Evolutionary conservation across 495 filamentous ascomycete species (phyloP), one percentile per base, ranked within the genome.

Genomic region (Hypoxylon cercidicola): DNA sequence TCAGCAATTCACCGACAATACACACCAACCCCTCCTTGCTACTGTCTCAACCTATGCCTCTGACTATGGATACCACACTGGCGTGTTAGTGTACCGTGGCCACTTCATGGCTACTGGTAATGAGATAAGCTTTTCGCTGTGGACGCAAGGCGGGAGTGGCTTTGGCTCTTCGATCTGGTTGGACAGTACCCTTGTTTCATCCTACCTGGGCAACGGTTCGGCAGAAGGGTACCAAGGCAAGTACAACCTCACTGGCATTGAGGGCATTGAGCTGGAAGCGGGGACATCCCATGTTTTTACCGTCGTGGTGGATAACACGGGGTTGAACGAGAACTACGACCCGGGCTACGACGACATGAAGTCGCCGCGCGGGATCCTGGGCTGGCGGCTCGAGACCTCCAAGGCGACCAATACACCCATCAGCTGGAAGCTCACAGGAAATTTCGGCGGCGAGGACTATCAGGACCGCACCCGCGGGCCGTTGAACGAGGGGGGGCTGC

Each of bases 51-150:
- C 93, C 0, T 91, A 89, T 67, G 79, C 81, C 0, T 85, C 82
- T 35, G 91, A 94, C 74, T 93, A 95, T 67, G 89, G 90, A 25
- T 94, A 85, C 77, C 79, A 91, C 70, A 84, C 85, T 0, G 91
- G 90, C 35, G 81, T 80, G 11, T 76, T 92, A 0, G 60, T 93
- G 37, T 93, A 85, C 76, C 82, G 91, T 2, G 91, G 90, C 20
- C 84, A 88, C 65, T 95, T 95, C 70, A 79, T 75, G 9, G 86
- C 90, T 12, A 87, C 75, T 0, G 89, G 90, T 4, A 69, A 80
- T 10, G 90, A 93, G 63, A 72, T 63, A 0, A 78, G 66, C 7
- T 75, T 93, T 56, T 82, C 72, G 32, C 50, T 91, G 5, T 72
- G 71, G 6, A 87, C 88, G 0, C 81, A 86, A 71, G 91, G 91